phyloP scores from a whole-genome alignment of 108 stramenopile species.

The Nitzschia sp. region DNA sequence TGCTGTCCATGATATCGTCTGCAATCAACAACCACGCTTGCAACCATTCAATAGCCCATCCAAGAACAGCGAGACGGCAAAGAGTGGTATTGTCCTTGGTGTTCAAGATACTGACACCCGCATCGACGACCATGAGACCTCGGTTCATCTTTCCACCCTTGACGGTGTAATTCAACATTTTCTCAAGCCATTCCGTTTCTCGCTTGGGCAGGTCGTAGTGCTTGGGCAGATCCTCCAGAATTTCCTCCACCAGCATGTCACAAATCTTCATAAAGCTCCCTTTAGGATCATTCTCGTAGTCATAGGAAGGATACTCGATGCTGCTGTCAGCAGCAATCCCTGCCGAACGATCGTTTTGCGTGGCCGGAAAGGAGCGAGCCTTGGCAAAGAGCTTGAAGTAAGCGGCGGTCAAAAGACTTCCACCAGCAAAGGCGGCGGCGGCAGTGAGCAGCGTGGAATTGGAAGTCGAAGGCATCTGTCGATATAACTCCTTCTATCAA shows the following conservation, averaged over 20 bases:
- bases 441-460: neutral
- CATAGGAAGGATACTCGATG: conserved; percentile 22
- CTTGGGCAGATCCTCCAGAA: conserved; percentile 52
- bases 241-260: conserved; percentile 55
- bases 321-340: neutral
- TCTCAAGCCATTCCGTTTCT: conserved; percentile 56
- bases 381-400: conserved; percentile 11
- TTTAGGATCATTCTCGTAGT: conserved; percentile 35
- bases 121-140: conserved; percentile 79
- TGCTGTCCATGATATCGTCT: conserved; percentile 99
- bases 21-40: conserved; percentile 99
- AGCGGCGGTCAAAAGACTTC: conserved; percentile 26
- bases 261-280: conserved; percentile 56
- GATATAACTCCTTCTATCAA: too few species aligned
- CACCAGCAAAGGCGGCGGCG: conserved; percentile 29
- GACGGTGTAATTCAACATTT: conserved; percentile 92
- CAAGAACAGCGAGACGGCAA: conserved; percentile 62
- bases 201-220: conserved; percentile 70
- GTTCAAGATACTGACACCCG: conserved; percentile 25
- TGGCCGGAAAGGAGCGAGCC: conserved; percentile 22
- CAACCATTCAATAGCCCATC: conserved; percentile 96
- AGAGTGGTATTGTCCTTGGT: conserved; percentile 43
- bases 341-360: neutral
- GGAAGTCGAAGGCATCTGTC: neutral
- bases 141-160: conserved; percentile 95